phyloP scores from a whole-genome alignment of 768 basidiomycete genomes.

The Tricholoma flavovirens region DNA sequence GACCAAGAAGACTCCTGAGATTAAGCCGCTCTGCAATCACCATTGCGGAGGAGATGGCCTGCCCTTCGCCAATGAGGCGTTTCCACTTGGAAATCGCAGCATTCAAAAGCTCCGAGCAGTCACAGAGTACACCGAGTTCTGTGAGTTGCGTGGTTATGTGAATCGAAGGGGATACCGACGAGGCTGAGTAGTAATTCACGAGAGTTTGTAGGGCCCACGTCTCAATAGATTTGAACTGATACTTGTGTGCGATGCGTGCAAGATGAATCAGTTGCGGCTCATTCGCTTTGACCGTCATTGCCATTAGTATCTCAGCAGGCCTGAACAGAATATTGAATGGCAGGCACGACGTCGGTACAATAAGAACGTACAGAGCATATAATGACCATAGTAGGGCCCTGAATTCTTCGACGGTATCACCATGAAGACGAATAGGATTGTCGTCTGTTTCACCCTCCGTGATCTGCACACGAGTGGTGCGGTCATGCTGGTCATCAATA shows the following conservation, averaged over 20 bases:
- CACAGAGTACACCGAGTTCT: constrained; percentile 47
- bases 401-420: constrained; percentile 46
- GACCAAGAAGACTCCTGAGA: constrained; percentile 39
- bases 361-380: constrained; percentile 43
- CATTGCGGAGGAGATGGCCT: constrained; percentile 40
- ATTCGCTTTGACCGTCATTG: constrained; percentile 34
- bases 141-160: constrained; percentile 44
- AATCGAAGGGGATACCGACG: constrained; percentile 19
- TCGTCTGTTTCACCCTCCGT: constrained; percentile 46
- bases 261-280: constrained; percentile 39
- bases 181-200: constrained; percentile 27
- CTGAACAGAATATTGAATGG: constrained; percentile 18
- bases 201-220: constrained; percentile 42
- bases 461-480: constrained; percentile 11
- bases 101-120: constrained; percentile 38
- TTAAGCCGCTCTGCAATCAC: constrained; percentile 43
- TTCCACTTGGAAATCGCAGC: constrained; percentile 41
- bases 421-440: constrained; percentile 42
- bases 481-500: neutral
- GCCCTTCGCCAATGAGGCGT: constrained; percentile 37
- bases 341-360: neutral
- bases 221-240: constrained; percentile 47
- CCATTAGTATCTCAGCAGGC: constrained; percentile 38
- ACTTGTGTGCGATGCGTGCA: constrained; percentile 51
- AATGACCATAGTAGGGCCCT: constrained; percentile 46